Percentiles rank a stretch among this genome's conserved stretches.
These are phyloP conservation scores for Phtheirospermum japonicum DNA, from an alignment of 257 asterid genomes.

Conservation along the genomic window DNA sequence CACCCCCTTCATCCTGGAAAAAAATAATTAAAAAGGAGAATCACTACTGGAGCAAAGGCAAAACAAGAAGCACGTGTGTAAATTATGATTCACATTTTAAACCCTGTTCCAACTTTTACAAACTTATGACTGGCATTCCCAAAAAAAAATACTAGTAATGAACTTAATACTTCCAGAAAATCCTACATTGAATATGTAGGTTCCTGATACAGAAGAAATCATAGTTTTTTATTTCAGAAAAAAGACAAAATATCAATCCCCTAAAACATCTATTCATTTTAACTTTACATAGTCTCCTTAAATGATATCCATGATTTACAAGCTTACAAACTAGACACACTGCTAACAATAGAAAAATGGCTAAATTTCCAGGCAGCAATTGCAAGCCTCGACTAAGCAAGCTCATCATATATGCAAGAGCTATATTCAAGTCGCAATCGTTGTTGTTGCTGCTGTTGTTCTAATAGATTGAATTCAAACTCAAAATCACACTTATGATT, in stretches of 20 bases:
- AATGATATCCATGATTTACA: not conserved
- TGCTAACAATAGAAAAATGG: not conserved
- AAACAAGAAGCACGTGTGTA: slow-evolving; percentile 11
- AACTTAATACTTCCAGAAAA: not conserved
- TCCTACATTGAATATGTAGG: not conserved
- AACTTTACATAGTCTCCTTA: not conserved
- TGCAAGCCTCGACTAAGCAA: not conserved
- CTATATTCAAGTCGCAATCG: not conserved
- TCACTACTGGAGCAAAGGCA: slow-evolving; percentile 11
- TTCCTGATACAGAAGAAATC: not conserved
- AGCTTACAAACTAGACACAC: not conserved
- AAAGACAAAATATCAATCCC: not conserved
- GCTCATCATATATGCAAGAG: not conserved
- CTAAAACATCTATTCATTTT: not conserved
- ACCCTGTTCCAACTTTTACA: not conserved
- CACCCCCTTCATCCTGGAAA: slow-evolving; percentile 70
- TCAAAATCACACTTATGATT: not conserved
- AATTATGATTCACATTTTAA: slow-evolving; percentile 14
- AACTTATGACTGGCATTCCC: not conserved
- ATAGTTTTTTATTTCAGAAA: not conserved
- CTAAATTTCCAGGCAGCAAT: not conserved
- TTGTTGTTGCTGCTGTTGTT: not conserved
- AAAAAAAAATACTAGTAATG: not conserved
- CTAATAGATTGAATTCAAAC: not conserved
- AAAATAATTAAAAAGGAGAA: not conserved